Conservation (phyloP, 441 rosid species). For the Bruguiera hainesii region DNA sequence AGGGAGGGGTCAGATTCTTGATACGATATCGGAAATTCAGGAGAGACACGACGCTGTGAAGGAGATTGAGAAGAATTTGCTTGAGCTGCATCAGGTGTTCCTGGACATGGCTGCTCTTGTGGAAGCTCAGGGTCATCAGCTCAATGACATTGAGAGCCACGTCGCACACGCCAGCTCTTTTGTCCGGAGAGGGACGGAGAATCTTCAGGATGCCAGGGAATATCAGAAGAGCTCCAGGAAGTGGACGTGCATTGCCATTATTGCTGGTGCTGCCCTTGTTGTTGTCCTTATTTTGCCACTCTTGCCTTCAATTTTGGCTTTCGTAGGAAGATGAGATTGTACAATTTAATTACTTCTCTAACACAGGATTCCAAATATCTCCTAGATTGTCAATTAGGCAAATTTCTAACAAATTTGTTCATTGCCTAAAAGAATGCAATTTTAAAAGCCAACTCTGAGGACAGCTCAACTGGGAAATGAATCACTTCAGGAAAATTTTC, state of each 20-base stretch:
- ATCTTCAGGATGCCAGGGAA: slow-evolving; percentile 55
- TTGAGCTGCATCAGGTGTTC: slow-evolving; percentile 68
- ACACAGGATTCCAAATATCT: too few species aligned
- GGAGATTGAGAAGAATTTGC: slow-evolving; percentile 68
- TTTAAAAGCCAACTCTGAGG: too few species aligned
- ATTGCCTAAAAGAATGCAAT: too few species aligned
- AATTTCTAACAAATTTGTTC: too few species aligned
- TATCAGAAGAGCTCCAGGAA: slow-evolving; percentile 22
- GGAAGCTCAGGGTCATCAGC: slow-evolving; percentile 67
- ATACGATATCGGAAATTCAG: slow-evolving; percentile 62
- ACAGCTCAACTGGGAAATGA: too few species aligned
- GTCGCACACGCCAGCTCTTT: slow-evolving; percentile 70
- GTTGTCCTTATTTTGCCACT: slow-evolving; percentile 43
- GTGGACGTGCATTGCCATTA: slow-evolving; percentile 56
- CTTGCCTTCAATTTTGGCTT: slow-evolving; percentile 22
- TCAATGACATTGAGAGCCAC: slow-evolving; percentile 66
- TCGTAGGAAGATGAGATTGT: not conserved
- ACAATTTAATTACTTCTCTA: not conserved
- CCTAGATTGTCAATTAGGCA: too few species aligned
- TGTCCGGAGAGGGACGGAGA: slow-evolving; percentile 57
- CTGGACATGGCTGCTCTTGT: slow-evolving; percentile 72
- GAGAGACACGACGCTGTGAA: slow-evolving; percentile 68
- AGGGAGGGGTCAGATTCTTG: slow-evolving; percentile 61
- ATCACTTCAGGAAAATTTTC: too few species aligned
- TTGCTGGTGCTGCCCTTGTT: slow-evolving; percentile 36